phyloP scores from a whole-genome alignment of 495 filamentous ascomycete genomes.

The Annulohypoxylon stygium region DNA sequence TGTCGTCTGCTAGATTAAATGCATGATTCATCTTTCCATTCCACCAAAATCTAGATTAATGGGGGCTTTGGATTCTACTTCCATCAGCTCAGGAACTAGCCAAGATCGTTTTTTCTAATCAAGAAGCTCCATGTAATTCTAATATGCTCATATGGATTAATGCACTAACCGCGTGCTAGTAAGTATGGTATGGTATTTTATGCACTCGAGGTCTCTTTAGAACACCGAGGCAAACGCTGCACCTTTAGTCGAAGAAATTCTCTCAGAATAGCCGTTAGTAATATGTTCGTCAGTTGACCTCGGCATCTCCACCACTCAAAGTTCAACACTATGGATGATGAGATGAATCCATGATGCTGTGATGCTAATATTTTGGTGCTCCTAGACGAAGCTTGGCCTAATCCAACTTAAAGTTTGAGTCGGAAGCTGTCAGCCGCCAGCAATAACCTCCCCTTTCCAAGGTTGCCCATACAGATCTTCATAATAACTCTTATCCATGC shows the following conservation, averaged over 20 bases:
- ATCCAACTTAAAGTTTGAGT: neutral
- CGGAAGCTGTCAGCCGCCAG: slow-evolving; percentile 42
- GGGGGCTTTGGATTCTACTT: neutral
- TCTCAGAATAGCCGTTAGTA: neutral
- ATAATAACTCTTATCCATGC: slow-evolving; percentile 65
- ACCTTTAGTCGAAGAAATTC: neutral
- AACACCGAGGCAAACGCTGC: neutral
- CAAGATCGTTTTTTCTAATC: neutral
- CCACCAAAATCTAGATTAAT: neutral
- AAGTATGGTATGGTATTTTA: neutral
- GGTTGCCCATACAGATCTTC: slow-evolving; percentile 50
- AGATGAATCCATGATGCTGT: neutral
- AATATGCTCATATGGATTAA: neutral
- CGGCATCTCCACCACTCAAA: neutral
- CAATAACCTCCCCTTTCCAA: slow-evolving; percentile 45
- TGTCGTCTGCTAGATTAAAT: neutral
- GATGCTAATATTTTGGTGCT: neutral
- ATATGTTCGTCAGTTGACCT: neutral
- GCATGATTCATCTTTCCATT: neutral
- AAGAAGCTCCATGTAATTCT: neutral
- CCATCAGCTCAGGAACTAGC: neutral
- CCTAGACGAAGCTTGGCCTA: neutral
- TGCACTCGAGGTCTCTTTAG: neutral
- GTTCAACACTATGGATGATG: neutral
- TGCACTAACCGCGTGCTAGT: neutral